Conservation (phyloP, 192 early-diverging fungal genomes). For the Coemansia sp. region DNA sequence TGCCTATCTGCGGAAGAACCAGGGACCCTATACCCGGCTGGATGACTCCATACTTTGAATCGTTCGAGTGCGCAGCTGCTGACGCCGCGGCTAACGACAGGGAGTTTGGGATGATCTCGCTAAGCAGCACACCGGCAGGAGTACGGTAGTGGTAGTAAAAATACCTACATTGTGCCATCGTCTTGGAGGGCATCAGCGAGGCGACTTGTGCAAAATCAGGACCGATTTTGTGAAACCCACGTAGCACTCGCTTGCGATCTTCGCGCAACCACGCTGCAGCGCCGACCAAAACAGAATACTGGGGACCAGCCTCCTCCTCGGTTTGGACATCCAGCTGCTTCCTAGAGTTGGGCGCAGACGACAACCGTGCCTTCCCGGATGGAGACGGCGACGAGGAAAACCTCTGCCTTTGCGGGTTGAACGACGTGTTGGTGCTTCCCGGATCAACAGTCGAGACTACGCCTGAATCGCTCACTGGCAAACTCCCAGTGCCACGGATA, state of each 20-base stretch:
- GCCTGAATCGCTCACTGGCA: not conserved
- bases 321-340: constrained; percentile 22
- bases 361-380: not conserved
- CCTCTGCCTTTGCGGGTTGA: not conserved
- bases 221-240: constrained; percentile 65
- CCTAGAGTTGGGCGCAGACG: not conserved
- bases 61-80: constrained; percentile 1
- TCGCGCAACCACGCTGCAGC: constrained; percentile 46
- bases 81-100: not conserved
- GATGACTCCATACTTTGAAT: not conserved
- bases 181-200: constrained; percentile 70
- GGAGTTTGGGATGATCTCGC: constrained; percentile 22
- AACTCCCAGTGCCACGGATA: not conserved
- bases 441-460: not conserved
- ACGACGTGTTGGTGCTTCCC: not conserved
- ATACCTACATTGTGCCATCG: constrained; percentile 73
- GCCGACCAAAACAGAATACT: constrained; percentile 36
- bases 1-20: constrained; percentile 23
- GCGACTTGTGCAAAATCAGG: constrained; percentile 74
- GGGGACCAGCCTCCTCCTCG: constrained; percentile 21
- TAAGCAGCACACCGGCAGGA: constrained; percentile 27
- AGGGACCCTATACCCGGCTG: constrained; percentile 17
- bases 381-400: constrained; percentile 5
- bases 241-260: constrained; percentile 62
- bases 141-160: constrained; percentile 77